These are phyloP conservation scores for Nothophytophthora sp. DNA, from an alignment of 352 stramenopile genomes.

Conservation along the genomic window DNA sequence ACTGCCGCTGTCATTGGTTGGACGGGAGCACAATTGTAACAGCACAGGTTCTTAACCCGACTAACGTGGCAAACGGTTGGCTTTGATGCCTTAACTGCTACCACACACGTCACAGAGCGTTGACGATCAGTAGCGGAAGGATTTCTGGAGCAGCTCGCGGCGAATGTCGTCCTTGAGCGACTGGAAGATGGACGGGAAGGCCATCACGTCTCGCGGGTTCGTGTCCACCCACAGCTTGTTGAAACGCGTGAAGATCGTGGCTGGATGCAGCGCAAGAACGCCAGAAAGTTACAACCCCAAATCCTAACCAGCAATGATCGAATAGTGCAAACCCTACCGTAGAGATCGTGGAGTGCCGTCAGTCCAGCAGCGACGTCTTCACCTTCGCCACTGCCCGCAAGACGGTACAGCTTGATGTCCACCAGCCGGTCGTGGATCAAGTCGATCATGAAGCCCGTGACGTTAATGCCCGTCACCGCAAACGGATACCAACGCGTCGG, in stretches of 20 bases:
- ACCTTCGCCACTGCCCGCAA: constrained; percentile 20
- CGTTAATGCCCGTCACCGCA: constrained; percentile 85
- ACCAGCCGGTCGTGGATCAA: constrained; percentile 73
- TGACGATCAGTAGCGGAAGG: constrained; percentile 62
- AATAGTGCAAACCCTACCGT: constrained; percentile 42
- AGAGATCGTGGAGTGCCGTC: constrained; percentile 69
- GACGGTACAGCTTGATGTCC: constrained; percentile 72
- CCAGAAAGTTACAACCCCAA: not conserved
- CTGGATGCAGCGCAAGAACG: constrained; percentile 17
- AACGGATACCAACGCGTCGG: constrained; percentile 88
- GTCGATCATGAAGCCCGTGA: constrained; percentile 81
- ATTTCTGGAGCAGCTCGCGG: constrained; percentile 48
- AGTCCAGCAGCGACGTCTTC: constrained; percentile 41
- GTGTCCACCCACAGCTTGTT: constrained; percentile 83
- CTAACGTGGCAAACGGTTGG: too few species aligned
- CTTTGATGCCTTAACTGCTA: too few species aligned
- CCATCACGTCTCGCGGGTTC: constrained; percentile 86
- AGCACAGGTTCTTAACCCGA: constrained; percentile 21
- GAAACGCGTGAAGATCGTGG: constrained; percentile 79
- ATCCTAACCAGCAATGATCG: not conserved
- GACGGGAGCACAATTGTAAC: constrained; percentile 17
- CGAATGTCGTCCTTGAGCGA: constrained; percentile 75
- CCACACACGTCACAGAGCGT: constrained; percentile 22
- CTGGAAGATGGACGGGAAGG: constrained; percentile 83
- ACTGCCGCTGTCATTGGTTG: constrained; percentile 16